These are phyloP conservation scores for Fusarium clavum DNA, from an alignment of 2,329 filamentous ascomycete genomes.

Conservation along the genomic window DNA sequence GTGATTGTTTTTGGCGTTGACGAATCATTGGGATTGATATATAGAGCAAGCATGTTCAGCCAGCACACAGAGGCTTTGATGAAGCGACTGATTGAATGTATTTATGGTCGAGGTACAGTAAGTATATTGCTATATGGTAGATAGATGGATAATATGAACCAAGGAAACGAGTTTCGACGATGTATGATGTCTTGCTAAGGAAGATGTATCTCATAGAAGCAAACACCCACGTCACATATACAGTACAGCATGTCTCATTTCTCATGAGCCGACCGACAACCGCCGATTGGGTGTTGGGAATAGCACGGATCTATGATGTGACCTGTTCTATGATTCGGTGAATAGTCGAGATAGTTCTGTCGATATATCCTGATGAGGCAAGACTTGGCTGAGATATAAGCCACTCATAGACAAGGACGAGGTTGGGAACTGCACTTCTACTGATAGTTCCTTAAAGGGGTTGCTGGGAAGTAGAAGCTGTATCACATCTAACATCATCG, in stretches of 20 bases:
- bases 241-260: not conserved
- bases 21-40: not conserved
- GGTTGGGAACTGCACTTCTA: not conserved
- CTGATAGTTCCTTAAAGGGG: not conserved
- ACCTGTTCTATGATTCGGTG: constrained; percentile 31
- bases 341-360: constrained; percentile 26
- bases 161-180: not conserved
- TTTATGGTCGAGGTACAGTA: constrained; percentile 1
- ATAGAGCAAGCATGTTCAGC: constrained; percentile 18
- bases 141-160: constrained; percentile 24
- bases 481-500: not conserved
- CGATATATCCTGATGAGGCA: constrained; percentile 29
- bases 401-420: constrained; percentile 34
- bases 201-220: not conserved
- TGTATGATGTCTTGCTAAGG: not conserved
- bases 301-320: constrained; percentile 8
- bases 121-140: constrained; percentile 1
- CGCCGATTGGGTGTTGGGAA: constrained; percentile 21
- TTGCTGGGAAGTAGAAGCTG: not conserved
- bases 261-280: constrained; percentile 31
- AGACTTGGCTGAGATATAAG: constrained; percentile 16
- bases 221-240: not conserved
- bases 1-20: constrained; percentile 22
- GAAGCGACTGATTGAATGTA: constrained; percentile 14
- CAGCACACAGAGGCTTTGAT: constrained; percentile 20